Base-by-base conservation (phyloP, 306 rosid genomes). In the Styphnolobium japonicum region DNA sequence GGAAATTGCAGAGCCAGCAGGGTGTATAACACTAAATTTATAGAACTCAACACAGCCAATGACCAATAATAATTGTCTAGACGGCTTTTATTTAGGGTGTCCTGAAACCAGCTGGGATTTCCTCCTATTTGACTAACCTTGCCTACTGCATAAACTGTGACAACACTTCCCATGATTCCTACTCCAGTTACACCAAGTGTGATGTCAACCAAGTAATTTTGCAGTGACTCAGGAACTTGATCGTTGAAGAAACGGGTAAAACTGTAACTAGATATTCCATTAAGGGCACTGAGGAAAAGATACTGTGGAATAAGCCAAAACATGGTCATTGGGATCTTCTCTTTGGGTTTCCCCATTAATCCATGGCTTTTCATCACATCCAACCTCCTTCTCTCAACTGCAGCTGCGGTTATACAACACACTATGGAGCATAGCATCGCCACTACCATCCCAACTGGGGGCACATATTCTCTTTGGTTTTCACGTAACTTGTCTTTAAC, bases 241-340 rank as follows among this genome's bases (percentile, higher is more conserved):
- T 66, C 72, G 14, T 0, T 45, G 34, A 83, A 39, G 75, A 78
- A 67, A 14, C 37, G 4, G 5, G 14, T 12, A 73, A 80, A 11
- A 15, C 55, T 51, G 21, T 36, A 31, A 10, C 43, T 43, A 7
- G 76, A 33, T 18, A 27, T 39, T 37, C 61, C 80, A 33, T 80
- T 67, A 22, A 57, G 12, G n/a, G 66, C 62, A 1, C 86, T 84
- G 0, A 84, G 83, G 18, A 84, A 57, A 37, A 78, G 22, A 71
- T 70, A 87, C 14, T 84, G 85, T 6, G 85, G 88, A 25, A 85
- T 21, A 40, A 87, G 15, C 87, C 89, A 85, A n/a, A 73, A 76
- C 66, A 82, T 51, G 62, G 48, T 61, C 87, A 87, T 76, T 6
- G 88, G 88, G 39, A 80, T 58, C 34, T 7, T 69, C 10, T 62